These are phyloP conservation scores for Solanum bulbocastanum DNA, from an alignment of 257 asterid genomes.

Conservation along the genomic window DNA sequence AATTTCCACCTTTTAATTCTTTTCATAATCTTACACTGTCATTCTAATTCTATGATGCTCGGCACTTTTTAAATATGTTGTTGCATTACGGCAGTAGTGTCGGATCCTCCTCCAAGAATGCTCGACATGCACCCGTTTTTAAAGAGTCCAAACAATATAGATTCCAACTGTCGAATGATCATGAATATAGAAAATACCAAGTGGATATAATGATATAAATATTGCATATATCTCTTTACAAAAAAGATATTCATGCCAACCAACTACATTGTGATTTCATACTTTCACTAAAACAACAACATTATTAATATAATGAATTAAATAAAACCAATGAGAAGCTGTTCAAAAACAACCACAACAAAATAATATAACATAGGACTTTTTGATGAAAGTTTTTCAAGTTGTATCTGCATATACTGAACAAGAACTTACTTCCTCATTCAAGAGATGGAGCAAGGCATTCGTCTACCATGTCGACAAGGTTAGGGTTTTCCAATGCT, in stretches of 20 bases:
- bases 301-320: neutral
- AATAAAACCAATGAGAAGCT: neutral
- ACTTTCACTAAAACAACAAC: neutral
- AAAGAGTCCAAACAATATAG: neutral
- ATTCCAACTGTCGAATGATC: neutral
- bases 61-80: neutral
- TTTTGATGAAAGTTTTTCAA: neutral
- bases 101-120: neutral
- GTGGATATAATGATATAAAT: neutral
- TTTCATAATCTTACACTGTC: too few relatives aligned
- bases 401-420: neutral
- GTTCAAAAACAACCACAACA: neutral
- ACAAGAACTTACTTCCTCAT: slow-evolving; percentile 11
- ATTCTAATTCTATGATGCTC: too few relatives aligned
- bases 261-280: neutral
- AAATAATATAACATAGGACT: neutral
- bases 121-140: neutral
- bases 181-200: neutral
- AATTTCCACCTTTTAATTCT: too few relatives aligned
- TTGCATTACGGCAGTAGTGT: neutral
- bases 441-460: slow-evolving; percentile 74
- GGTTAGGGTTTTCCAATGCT: slow-evolving; percentile 81
- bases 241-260: neutral
- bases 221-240: neutral
- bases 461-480: slow-evolving; percentile 69